phyloP scores from a whole-genome alignment of 2,329 filamentous ascomycete species.

The Aspergillus sp. region DNA sequence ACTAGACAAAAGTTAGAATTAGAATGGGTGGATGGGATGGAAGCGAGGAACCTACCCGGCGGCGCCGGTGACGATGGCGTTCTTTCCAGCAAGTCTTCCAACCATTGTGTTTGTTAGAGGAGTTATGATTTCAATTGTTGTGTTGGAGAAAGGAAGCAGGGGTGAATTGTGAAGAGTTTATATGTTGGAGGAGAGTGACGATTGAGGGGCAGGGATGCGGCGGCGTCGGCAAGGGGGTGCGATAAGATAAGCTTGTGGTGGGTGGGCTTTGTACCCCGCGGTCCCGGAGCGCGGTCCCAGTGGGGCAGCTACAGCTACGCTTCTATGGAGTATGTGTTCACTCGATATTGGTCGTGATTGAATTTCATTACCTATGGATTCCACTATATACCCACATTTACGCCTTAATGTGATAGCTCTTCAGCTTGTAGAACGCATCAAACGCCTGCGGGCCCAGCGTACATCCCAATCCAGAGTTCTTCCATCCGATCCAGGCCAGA shows the following conservation, averaged over 20 bases:
- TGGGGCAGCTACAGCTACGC: background rate
- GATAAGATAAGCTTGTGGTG: background rate
- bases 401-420: conserved; percentile 78
- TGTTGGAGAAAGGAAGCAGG: background rate
- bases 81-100: conserved; percentile 20
- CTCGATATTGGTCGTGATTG: background rate
- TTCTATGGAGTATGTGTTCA: background rate
- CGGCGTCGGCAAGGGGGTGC: background rate
- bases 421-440: conserved; percentile 88
- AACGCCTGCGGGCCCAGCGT: conserved; percentile 84
- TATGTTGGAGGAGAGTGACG: background rate
- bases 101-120: conserved; percentile 11
- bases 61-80: conserved; percentile 20
- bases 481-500: conserved; percentile 90
- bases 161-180: background rate
- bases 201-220: background rate
- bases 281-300: background rate
- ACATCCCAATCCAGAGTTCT: conserved; percentile 84
- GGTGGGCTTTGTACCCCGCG: background rate
- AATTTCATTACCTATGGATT: background rate
- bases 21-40: background rate
- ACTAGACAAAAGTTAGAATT: conserved; percentile 38
- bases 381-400: conserved; percentile 4
- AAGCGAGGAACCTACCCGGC: conserved; percentile 12
- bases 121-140: background rate